Conservation (phyloP, 805 yeast genomes). For the Saccharomycopsis oosterbeekiorum region DNA sequence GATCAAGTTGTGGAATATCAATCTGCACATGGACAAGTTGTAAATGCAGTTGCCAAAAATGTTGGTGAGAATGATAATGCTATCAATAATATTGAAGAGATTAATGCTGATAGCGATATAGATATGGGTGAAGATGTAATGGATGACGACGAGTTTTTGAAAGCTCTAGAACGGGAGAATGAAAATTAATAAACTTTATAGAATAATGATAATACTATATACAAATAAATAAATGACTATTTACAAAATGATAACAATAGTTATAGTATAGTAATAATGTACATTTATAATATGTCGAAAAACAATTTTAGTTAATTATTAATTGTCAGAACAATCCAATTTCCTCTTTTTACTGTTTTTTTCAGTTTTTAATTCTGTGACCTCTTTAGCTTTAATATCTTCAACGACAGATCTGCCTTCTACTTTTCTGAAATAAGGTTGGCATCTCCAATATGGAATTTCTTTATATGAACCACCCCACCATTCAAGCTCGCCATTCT, state of each 20-base stretch:
- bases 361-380: neutral
- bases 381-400: neutral
- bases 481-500: constrained; percentile 43
- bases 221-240: neutral
- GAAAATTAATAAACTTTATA: neutral
- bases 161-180: constrained; percentile 14
- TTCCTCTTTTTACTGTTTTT: neutral
- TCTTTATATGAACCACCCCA: constrained; percentile 40
- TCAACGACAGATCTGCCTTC: constrained; percentile 42
- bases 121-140: constrained; percentile 14
- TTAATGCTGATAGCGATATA: constrained; percentile 3
- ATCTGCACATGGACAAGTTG: constrained; percentile 6
- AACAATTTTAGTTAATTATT: neutral
- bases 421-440: constrained; percentile 87
- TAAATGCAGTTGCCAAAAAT: neutral
- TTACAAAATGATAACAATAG: neutral
- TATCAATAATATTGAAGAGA: neutral
- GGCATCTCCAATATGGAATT: constrained; percentile 93
- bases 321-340: neutral
- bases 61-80: neutral
- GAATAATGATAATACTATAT: neutral
- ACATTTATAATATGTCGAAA: neutral
- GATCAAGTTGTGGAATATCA: constrained; percentile 58
- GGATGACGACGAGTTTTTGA: constrained; percentile 18
- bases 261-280: neutral